Evolutionary conservation across 305 asterid genomes (phyloP).

Genomic region (Fraxinus angustifolia): DNA sequence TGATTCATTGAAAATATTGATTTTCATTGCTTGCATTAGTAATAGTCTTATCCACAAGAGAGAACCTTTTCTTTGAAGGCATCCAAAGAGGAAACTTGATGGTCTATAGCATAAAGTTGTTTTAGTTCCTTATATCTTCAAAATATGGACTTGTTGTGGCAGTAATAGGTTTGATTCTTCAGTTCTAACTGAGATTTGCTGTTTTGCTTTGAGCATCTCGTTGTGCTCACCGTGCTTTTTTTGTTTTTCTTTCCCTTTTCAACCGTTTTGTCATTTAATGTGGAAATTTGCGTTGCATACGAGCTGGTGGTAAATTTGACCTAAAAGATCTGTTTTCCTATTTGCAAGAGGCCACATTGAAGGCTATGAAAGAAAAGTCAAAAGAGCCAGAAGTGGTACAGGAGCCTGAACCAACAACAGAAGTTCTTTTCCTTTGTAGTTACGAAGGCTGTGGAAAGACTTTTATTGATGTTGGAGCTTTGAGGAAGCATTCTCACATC

Average conservation of each 20-base stretch:
- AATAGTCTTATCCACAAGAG: background rate
- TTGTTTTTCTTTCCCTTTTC: background rate
- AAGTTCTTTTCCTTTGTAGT: constrained; percentile 94
- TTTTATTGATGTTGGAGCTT: constrained; percentile 87
- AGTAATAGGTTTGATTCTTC: background rate
- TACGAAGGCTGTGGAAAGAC: constrained; percentile 98
- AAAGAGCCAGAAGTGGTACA: constrained; percentile 56
- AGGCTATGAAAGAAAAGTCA: constrained; percentile 56
- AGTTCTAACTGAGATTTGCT: background rate
- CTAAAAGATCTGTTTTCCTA: constrained; percentile 13
- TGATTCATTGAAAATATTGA: background rate
- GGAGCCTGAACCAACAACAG: constrained; percentile 96
- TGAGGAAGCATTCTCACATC: constrained; percentile 96
- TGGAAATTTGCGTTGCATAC: background rate
- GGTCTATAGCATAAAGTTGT: background rate
- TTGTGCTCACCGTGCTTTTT: background rate
- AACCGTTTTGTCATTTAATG: background rate
- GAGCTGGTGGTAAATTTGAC: background rate
- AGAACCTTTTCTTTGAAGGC: background rate
- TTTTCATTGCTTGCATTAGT: background rate
- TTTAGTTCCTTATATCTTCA: background rate
- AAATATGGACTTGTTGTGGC: background rate
- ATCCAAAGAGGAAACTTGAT: background rate
- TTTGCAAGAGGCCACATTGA: constrained; percentile 62
- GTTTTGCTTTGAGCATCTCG: background rate